Base-by-base conservation (phyloP, 257 asterid genomes). In the Ilex aquifolium region DNA sequence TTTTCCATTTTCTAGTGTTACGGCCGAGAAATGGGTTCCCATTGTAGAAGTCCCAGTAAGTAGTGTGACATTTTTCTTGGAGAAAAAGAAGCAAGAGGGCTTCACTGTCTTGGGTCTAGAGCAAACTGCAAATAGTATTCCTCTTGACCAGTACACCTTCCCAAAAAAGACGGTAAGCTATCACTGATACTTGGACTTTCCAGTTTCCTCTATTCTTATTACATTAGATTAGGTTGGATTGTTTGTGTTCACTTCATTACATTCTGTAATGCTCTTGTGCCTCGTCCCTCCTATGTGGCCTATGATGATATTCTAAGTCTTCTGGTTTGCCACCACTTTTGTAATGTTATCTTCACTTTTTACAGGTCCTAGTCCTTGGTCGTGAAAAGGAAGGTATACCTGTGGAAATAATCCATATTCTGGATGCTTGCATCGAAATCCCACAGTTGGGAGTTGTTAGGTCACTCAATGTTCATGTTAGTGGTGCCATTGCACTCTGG, bases 401-500 rank as follows among this genome's bases (percentile, higher is more conserved):
- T 0, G 96, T 85, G 73, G 95, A 86, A 77, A 79, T 91, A 65
- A 91, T 91, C 74, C 98, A 88, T 72, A 76, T 86, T 72, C 63
- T 91, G 80, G 98, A 91, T 74, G 86, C 84, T 69, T 91, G 98
- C 79, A 76, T 91, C 29, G 98, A 91, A 74, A 91, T 91, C 57
- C 98, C 96, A 31, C 96, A 91, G 83, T 72, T 91, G 31, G 98
- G 98, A 70, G 74, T 91, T 11, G 92, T 91, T 66, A 77, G 98
- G 69, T 91, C 98, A 15, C 88, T 91, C n/a, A 91, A 91, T 57
- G 98, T 91, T 66, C 98, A 91, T 71, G 98, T 91, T 61, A 91
- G 96, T 58, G 98, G 95, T 64, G 96, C 96, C 81, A 85, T 91
- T 68, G 95, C 98, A 17, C 90, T 88, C 32, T 86, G 98, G 98